Conservation (phyloP, 441 rosid species). For the Erysimum pusillum region DNA sequence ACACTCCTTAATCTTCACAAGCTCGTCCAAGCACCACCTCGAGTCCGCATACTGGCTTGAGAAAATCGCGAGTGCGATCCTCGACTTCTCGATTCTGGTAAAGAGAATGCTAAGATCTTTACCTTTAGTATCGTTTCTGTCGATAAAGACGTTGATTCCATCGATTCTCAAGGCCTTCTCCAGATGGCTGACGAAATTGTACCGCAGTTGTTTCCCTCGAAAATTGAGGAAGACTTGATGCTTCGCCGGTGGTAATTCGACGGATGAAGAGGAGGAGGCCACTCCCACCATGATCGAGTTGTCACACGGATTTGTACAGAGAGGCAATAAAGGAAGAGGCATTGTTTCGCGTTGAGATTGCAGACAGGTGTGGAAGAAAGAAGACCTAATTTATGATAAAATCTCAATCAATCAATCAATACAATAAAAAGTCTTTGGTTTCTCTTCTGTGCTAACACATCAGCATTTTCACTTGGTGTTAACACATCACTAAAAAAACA, state of each 20-base stretch:
- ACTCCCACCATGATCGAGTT: no score
- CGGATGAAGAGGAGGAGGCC: neutral
- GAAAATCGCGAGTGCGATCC: slow-evolving; percentile 25
- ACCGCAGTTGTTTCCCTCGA: slow-evolving; percentile 16
- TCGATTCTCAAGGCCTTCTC: neutral
- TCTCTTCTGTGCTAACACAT: no score
- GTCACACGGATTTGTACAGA: no score
- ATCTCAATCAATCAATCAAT: no score
- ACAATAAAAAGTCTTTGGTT: no score
- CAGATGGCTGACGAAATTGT: slow-evolving; percentile 37
- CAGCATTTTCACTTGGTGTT: no score
- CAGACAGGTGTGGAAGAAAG: neutral
- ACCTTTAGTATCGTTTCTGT: neutral
- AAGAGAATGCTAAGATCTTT: neutral
- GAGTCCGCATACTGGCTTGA: slow-evolving; percentile 4
- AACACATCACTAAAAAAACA: no score
- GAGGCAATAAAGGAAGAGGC: no score
- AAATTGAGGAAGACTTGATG: slow-evolving; percentile 36
- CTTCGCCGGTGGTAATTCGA: neutral
- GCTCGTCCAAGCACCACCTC: slow-evolving; percentile 30
- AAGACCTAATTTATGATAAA: no score
- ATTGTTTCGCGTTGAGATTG: no score
- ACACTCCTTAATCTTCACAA: slow-evolving; percentile 25
- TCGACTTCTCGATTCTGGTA: slow-evolving; percentile 18
- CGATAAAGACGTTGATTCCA: slow-evolving; percentile 32